These are phyloP conservation scores for Leptographium flavum DNA, from an alignment of 2,329 filamentous ascomycete species.

Conservation along the genomic window DNA sequence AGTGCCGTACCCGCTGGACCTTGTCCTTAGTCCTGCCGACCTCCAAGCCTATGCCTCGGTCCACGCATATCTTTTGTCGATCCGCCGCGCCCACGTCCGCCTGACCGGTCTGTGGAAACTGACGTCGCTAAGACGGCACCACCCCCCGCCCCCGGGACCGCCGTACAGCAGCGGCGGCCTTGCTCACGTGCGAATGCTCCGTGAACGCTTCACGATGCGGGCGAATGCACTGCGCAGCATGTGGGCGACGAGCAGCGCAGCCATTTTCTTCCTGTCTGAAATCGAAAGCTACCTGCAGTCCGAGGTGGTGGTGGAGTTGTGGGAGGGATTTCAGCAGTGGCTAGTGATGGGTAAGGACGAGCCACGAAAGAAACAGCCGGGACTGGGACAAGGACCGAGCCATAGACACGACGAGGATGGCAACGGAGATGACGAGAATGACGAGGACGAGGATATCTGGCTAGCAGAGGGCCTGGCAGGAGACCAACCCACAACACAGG, in stretches of 20 bases:
- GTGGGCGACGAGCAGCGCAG: constrained; percentile 81
- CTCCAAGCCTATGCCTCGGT: constrained; percentile 70
- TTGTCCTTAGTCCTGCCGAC: constrained; percentile 69
- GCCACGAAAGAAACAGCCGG: constrained; percentile 9
- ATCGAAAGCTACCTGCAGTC: constrained; percentile 80
- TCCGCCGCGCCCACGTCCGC: constrained; percentile 73
- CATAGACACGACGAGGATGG: neutral
- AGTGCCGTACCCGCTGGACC: constrained; percentile 66
- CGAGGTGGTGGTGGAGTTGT: constrained; percentile 70
- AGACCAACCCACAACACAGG: neutral
- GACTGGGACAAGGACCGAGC: no score
- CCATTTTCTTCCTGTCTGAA: constrained; percentile 80
- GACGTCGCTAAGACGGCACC: constrained; percentile 59
- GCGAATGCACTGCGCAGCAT: constrained; percentile 59
- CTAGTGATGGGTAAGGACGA: constrained; percentile 34
- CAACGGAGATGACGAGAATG: neutral
- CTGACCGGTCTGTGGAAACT: constrained; percentile 80
- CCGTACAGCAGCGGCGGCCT: constrained; percentile 23
- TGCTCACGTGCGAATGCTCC: constrained; percentile 36
- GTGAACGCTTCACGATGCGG: constrained; percentile 49
- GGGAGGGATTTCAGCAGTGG: constrained; percentile 69
- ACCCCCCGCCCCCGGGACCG: constrained; percentile 56
- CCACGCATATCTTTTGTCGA: constrained; percentile 73
- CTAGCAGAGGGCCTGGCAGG: constrained; percentile 13
- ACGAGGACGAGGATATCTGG: constrained; percentile 26